Evolutionary conservation across 2,329 filamentous ascomycete species (phyloP).

Genomic region (Pyricularia sp.): DNA sequence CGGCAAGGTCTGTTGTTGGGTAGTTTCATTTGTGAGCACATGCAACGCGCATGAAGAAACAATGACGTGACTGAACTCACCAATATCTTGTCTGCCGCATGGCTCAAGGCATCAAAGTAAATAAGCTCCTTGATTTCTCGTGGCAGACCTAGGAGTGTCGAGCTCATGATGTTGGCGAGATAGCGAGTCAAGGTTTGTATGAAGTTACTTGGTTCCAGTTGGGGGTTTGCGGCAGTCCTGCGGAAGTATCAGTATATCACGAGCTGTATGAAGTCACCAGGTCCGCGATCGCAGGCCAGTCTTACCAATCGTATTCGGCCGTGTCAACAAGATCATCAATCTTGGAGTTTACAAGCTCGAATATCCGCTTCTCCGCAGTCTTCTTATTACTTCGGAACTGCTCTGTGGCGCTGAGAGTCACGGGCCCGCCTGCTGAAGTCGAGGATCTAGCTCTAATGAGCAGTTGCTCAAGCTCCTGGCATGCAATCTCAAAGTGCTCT

Average conservation of each 20-base stretch:
- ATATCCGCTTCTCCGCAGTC: slow-evolving; percentile 91
- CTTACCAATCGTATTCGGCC: slow-evolving; percentile 86
- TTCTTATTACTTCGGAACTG: slow-evolving; percentile 86
- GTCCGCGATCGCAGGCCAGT: slow-evolving; percentile 9
- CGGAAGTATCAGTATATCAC: neutral
- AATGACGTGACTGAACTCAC: slow-evolving; percentile 26
- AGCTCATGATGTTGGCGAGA: slow-evolving; percentile 91
- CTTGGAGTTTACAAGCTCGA: slow-evolving; percentile 96
- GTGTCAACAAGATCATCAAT: slow-evolving; percentile 96
- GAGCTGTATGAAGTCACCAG: neutral
- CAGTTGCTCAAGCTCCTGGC: slow-evolving; percentile 74
- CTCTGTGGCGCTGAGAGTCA: slow-evolving; percentile 70
- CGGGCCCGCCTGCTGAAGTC: slow-evolving; percentile 64
- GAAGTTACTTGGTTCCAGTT: slow-evolving; percentile 73
- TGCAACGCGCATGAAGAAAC: neutral
- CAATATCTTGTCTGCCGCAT: slow-evolving; percentile 76
- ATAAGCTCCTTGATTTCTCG: slow-evolving; percentile 95
- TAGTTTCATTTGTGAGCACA: neutral
- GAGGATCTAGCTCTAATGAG: slow-evolving; percentile 76
- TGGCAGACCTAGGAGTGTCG: slow-evolving; percentile 82
- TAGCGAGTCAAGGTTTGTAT: slow-evolving; percentile 92
- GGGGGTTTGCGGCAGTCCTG: slow-evolving; percentile 41
- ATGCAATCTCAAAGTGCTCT: slow-evolving; percentile 91
- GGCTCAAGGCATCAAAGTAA: slow-evolving; percentile 89
- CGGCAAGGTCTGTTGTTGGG: slow-evolving; percentile 53